Evolutionary conservation across 495 filamentous ascomycete genomes (phyloP).

Genomic region (Aspergillus funiculosus): DNA sequence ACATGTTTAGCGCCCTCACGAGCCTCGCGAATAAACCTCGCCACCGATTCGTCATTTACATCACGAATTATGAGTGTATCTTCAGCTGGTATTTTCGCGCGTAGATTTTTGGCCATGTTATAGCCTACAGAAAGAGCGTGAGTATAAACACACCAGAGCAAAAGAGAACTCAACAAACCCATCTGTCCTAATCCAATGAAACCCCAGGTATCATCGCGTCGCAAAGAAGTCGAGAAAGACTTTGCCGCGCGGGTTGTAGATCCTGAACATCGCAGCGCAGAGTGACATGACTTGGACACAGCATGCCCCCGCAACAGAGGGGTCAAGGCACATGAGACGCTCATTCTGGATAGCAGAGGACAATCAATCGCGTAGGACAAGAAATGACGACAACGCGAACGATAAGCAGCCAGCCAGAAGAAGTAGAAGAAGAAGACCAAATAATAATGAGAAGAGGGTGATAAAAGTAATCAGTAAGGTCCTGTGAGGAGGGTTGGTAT

Average conservation of each 20-base stretch:
- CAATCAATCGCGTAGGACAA: not conserved
- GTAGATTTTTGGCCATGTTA: slow-evolving; percentile 83
- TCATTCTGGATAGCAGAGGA: slow-evolving; percentile 13
- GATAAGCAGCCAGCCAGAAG: not conserved
- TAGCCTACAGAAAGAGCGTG: slow-evolving; percentile 48
- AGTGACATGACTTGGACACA: slow-evolving; percentile 14
- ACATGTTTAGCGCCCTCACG: slow-evolving; percentile 31
- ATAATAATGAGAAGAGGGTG: not conserved
- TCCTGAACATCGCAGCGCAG: slow-evolving; percentile 17
- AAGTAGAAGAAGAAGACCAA: too few species aligned
- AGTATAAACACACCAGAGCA: not conserved
- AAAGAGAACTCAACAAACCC: slow-evolving; percentile 50
- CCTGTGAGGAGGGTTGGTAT: not conserved
- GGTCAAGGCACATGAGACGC: slow-evolving; percentile 10
- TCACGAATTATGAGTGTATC: slow-evolving; percentile 71
- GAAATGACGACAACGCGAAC: not conserved
- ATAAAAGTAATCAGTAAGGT: not conserved
- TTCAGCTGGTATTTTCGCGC: slow-evolving; percentile 61
- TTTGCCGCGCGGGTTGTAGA: slow-evolving; percentile 20
- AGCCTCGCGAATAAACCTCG: slow-evolving; percentile 57
- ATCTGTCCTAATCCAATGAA: slow-evolving; percentile 86
- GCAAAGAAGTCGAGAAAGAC: slow-evolving; percentile 51
- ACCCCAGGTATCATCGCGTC: slow-evolving; percentile 61
- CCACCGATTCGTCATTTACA: slow-evolving; percentile 57
- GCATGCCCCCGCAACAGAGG: slow-evolving; percentile 19